Base-by-base conservation (phyloP, 768 basidiomycete genomes). In the Boletus tylopilopsis region DNA sequence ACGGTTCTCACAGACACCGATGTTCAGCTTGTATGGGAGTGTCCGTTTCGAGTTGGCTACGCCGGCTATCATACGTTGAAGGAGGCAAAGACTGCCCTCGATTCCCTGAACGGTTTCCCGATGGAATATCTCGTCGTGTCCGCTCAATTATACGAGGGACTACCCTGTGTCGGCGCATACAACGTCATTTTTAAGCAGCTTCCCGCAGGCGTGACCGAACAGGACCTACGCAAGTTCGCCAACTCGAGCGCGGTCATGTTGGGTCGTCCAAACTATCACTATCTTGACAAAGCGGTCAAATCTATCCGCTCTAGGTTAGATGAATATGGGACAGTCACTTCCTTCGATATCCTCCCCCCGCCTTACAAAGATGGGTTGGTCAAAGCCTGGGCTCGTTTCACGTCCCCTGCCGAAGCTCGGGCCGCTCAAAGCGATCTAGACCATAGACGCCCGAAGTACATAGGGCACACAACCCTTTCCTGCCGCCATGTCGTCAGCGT, bases 181-280 rank as follows among this genome's bases (percentile, higher is more conserved):
- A 89, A 80, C 8, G 80, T 91, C 45, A 78, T 77, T 16, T 78
- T 90, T 56, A 61, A 63, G 6, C 73, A 76, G 5, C 60, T 89
- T 5, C 84, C 85, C 1, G 60, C 75, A 1, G 68, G 72, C 35
- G 66, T 72, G 1, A 68, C 61, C 1, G 64, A 74, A 19, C 62
- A 72, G 16, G 71, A 71, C 12, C 60, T 85, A 57, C 66, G 71
- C 33, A 64, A 69, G 23, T 81, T 81, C 51, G 73, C 73, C 4
- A 60, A 68, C 1, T 72, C 78, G 1, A 72, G 75, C 21, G 78
- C 76, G 8, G 70, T 80, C 38, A 76, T 84, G 67, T 64, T 81
- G 56, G 74, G 73, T 6, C 74, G 73, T 15, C 73, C 77, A 2
- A 80, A 78, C 23, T 80, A 79, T 45, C 24, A 51, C 0, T 69